Base-by-base conservation (phyloP, 2,329 filamentous ascomycete genomes). In the Colletotrichum neosansevieriae region DNA sequence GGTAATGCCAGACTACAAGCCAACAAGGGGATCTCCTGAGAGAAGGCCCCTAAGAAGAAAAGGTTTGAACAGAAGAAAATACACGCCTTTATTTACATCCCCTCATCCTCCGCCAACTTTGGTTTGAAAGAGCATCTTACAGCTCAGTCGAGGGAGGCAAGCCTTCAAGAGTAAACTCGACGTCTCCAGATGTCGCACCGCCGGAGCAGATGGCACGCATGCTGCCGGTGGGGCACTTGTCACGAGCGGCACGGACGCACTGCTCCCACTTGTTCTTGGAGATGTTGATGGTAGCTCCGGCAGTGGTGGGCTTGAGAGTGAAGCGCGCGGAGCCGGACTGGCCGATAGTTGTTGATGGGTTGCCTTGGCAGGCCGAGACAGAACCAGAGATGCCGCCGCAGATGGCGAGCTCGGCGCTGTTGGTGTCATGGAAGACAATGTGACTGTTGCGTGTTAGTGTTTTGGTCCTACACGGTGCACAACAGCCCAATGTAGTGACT, bases 181-280 rank as follows among this genome's bases (percentile, higher is more conserved):
- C 79, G 70, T 86, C 77, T 38, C 84, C 84, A 17, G 70, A 78
- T 47, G 79, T 83, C 34, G 82, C 84, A 5, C 83, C 85, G 13
- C 84, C 84, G 6, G 79, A 73, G 74, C 85, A 87, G 1, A 80
- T 81, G 29, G 77, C 82, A 44, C 75, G 77, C 73, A 86, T 78
- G 68, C 81, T 85, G 17, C 84, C 84, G 7, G 81, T 83, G 19
- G 83, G 84, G 73, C 85, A 87, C 51, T 81, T 80, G 66, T 83
- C 81, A 63, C 82, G 75, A 56, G 85, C 86, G 15, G 86, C 86
- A 45, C 83, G 80, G 58, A 88, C 81, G 73, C 86, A 88, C 58
- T 81, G 78, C 75, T 87, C 83, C 85, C 86, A 86, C 24, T 81
- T 77, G 19, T 79, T 80, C 77, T 87, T 87, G 53, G 80, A 81